Percentiles rank a stretch among this genome's conserved stretches.
phyloP scores from a whole-genome alignment of 2,329 filamentous ascomycete genomes.

The Verruconis gallopava region DNA sequence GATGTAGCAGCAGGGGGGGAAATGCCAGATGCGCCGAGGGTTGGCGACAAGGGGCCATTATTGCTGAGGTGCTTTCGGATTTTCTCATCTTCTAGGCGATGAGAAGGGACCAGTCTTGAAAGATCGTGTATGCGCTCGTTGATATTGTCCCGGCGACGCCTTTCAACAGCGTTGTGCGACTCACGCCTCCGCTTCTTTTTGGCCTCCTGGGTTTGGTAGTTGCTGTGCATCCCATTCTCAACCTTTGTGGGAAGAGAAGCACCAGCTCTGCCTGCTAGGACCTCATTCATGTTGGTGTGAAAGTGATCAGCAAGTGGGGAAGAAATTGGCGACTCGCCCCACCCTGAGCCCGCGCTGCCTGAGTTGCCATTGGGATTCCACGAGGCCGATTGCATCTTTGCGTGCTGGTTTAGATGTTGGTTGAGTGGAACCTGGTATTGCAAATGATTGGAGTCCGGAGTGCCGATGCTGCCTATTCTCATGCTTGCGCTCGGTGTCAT shows the following conservation, averaged over 20 bases:
- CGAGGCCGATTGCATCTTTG: slow-evolving; percentile 52
- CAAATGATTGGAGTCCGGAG: slow-evolving; percentile 59
- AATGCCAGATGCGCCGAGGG: slow-evolving; percentile 56
- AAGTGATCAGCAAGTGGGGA: slow-evolving; percentile 61
- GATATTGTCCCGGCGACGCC: slow-evolving; percentile 90
- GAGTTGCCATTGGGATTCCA: slow-evolving; percentile 69
- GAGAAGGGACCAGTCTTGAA: slow-evolving; percentile 80
- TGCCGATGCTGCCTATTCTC: slow-evolving; percentile 53
- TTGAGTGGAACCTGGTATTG: slow-evolving; percentile 67
- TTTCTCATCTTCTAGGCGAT: slow-evolving; percentile 93
- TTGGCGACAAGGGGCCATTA: slow-evolving; percentile 78
- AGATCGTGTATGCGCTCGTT: slow-evolving; percentile 97
- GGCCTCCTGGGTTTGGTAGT: slow-evolving; percentile 73
- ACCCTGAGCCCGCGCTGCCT: slow-evolving; percentile 69
- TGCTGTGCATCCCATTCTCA: slow-evolving; percentile 35
- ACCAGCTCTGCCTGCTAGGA: slow-evolving; percentile 69
- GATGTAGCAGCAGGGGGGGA: slow-evolving; percentile 70
- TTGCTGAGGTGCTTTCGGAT: slow-evolving; percentile 90
- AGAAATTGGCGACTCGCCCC: slow-evolving; percentile 76
- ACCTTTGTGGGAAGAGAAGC: slow-evolving; percentile 86
- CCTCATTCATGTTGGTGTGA: slow-evolving; percentile 72
- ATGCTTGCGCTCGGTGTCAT: slow-evolving; percentile 80
- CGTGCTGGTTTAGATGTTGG: slow-evolving; percentile 53
- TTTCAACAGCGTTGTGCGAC: slow-evolving; percentile 93
- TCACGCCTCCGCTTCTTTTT: slow-evolving; percentile 85